Percentiles rank a stretch among this genome's conserved stretches.
phyloP scores from a whole-genome alignment of 805 yeast genomes.

The Kregervanrija pseudodelftensis region DNA sequence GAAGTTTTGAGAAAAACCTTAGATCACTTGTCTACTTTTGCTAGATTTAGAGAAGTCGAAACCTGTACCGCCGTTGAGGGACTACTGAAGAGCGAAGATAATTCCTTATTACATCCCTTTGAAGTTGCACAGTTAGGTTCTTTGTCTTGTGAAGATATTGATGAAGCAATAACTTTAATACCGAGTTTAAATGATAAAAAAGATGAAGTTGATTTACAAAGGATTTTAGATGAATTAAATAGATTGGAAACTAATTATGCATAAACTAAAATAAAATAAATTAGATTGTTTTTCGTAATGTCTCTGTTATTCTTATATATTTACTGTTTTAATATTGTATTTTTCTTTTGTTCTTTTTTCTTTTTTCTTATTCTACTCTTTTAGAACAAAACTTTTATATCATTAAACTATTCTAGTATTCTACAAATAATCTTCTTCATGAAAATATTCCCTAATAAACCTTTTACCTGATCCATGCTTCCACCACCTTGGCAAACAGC shows the following conservation, averaged over 20 bases:
- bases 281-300: background rate
- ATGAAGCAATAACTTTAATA: slow-evolving; percentile 88
- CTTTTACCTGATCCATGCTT: slow-evolving; percentile 54
- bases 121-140: slow-evolving; percentile 87
- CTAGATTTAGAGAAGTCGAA: slow-evolving; percentile 86
- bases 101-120: slow-evolving; percentile 81
- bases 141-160: slow-evolving; percentile 91
- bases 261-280: slow-evolving; percentile 2
- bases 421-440: slow-evolving; percentile 22
- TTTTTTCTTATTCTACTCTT: background rate
- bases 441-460: slow-evolving; percentile 40
- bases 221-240: slow-evolving; percentile 80
- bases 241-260: slow-evolving; percentile 42
- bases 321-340: slow-evolving; percentile 1
- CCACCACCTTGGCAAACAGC: slow-evolving; percentile 78
- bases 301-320: background rate
- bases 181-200: slow-evolving; percentile 82
- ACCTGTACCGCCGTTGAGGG: slow-evolving; percentile 92
- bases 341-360: background rate
- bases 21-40: slow-evolving; percentile 76
- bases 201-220: slow-evolving; percentile 79
- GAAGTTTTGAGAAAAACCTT: slow-evolving; percentile 89
- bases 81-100: slow-evolving; percentile 66
- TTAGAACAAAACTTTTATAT: background rate
- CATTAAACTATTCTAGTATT: too few species aligned